Evolutionary conservation across 371 early-diverging fungal species (phyloP).

Genomic region (Actinomortierella wolfii): DNA sequence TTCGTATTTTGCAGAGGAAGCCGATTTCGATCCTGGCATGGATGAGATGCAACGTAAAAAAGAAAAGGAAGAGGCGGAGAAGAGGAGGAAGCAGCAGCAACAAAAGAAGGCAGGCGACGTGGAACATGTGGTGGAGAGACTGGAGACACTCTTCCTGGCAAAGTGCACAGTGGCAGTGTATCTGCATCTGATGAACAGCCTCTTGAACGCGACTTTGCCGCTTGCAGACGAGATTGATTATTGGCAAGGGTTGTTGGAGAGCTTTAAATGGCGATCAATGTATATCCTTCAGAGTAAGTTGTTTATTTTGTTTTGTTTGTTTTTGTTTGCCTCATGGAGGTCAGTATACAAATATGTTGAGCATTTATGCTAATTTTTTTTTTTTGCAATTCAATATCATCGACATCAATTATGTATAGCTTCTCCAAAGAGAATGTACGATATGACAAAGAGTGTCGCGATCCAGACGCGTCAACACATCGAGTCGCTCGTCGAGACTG

Average conservation of each 20-base stretch:
- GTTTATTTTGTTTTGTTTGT: background rate
- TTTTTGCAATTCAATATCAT: slow-evolving; percentile 15
- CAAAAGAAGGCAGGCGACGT: too few relatives aligned
- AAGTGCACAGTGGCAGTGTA: slow-evolving; percentile 65
- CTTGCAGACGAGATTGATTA: slow-evolving; percentile 69
- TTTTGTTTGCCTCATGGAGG: background rate
- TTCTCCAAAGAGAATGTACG: slow-evolving; percentile 50
- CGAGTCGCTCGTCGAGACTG: slow-evolving; percentile 29
- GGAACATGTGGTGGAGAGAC: background rate
- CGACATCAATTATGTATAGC: too few relatives aligned
- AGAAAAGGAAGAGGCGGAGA: too few relatives aligned
- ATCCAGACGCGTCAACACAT: slow-evolving; percentile 25
- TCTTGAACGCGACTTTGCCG: slow-evolving; percentile 68
- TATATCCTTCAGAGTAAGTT: slow-evolving; percentile 66
- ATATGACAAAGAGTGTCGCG: slow-evolving; percentile 34
- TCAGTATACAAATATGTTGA: slow-evolving; percentile 2
- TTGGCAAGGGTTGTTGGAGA: slow-evolving; percentile 69
- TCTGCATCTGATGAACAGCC: slow-evolving; percentile 59
- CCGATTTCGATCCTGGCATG: too few relatives aligned
- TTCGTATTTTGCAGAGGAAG: too few relatives aligned
- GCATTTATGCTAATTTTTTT: slow-evolving; percentile 9
- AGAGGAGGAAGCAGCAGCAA: too few relatives aligned
- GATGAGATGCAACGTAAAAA: too few relatives aligned
- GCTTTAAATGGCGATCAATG: slow-evolving; percentile 48
- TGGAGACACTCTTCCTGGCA: slow-evolving; percentile 61